phyloP scores from a whole-genome alignment of 176 grass and related monocot species.

The bread wheat (Triticum aestivum) region IWGSC_CS_RefSeq_v2.1 NC_057814.1:199894217-199894716 shows the following conservation, averaged over 20 bases:
- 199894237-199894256: neutral
- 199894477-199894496: slow-evolving; percentile 78
- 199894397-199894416: neutral
- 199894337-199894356: neutral
- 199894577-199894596: slow-evolving; percentile 92
- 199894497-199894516: slow-evolving; percentile 81
- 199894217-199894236: neutral
- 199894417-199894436: neutral
- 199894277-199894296: neutral
- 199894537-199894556: slow-evolving; percentile 95
- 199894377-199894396: neutral
- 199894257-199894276: neutral
- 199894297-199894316: neutral
- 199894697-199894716: slow-evolving; percentile 5
- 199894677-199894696: slow-evolving; percentile 21
- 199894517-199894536: slow-evolving; percentile 90
- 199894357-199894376: neutral
- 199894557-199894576: slow-evolving; percentile 85
- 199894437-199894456: slow-evolving; percentile 14
- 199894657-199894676: slow-evolving; percentile 31
- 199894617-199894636: slow-evolving; percentile 84
- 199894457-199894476: slow-evolving; percentile 92
- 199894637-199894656: slow-evolving; percentile 80
- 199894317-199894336: neutral
- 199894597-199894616: slow-evolving; percentile 88